Evolutionary conservation across 805 yeast genomes (phyloP).

Genomic region (Nematodospora valgi): DNA sequence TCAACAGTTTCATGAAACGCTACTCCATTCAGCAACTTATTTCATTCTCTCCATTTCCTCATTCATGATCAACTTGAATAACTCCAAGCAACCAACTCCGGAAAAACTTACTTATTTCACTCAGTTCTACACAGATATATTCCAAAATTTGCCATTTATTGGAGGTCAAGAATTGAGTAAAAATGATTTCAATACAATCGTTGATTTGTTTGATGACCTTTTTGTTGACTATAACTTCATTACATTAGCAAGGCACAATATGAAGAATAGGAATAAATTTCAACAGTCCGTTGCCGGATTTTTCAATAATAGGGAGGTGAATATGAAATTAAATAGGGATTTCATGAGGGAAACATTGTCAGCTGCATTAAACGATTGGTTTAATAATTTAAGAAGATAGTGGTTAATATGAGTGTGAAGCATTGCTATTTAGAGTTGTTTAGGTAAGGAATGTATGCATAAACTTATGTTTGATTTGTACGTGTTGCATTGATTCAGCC

Average conservation of each 20-base stretch:
- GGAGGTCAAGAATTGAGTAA: not conserved
- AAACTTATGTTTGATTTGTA: too few relatives aligned
- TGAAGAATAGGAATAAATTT: slow-evolving; percentile 2
- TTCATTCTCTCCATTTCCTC: not conserved
- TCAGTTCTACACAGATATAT: not conserved
- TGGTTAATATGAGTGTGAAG: not conserved
- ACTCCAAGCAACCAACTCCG: not conserved
- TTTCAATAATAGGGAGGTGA: not conserved
- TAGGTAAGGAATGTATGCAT: too few relatives aligned
- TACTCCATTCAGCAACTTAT: not conserved
- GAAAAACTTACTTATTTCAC: not conserved
- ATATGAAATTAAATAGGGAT: not conserved
- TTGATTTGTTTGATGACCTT: slow-evolving; percentile 1
- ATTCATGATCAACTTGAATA: slow-evolving; percentile 4
- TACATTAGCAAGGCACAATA: not conserved
- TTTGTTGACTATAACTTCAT: slow-evolving; percentile 4
- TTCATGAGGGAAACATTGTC: slow-evolving; percentile 1
- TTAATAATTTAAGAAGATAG: not conserved
- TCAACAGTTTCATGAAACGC: not conserved
- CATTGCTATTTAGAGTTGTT: too few relatives aligned
- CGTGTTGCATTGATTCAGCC: too few relatives aligned
- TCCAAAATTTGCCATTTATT: slow-evolving; percentile 1
- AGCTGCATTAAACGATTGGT: slow-evolving; percentile 7
- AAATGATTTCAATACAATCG: not conserved
- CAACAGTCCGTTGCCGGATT: not conserved